These are phyloP conservation scores for Candida tammaniensis DNA, from an alignment of 805 yeast species.

Conservation along the genomic window DNA sequence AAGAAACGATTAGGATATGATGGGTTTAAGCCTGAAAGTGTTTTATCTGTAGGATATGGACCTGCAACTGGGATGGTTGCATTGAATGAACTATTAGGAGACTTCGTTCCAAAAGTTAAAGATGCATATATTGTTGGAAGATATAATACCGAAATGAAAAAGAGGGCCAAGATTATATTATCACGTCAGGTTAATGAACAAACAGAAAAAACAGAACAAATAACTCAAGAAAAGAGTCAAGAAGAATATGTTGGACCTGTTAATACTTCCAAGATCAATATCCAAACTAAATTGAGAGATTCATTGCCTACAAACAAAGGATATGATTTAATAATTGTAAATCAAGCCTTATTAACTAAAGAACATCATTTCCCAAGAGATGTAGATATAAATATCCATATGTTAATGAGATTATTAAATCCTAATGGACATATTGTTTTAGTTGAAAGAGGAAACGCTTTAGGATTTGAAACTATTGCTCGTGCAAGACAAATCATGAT, in stretches of 20 bases:
- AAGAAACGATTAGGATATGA: slow-evolving; percentile 54
- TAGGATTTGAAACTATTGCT: slow-evolving; percentile 85
- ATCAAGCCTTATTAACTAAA: slow-evolving; percentile 69
- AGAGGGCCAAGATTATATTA: slow-evolving; percentile 72
- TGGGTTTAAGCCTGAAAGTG: slow-evolving; percentile 58
- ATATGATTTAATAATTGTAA: slow-evolving; percentile 81
- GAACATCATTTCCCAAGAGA: slow-evolving; percentile 64
- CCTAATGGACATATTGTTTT: slow-evolving; percentile 81
- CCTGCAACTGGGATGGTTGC: slow-evolving; percentile 93
- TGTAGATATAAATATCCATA: slow-evolving; percentile 65
- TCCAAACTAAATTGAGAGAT: slow-evolving; percentile 55
- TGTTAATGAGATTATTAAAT: slow-evolving; percentile 55
- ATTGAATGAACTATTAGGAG: slow-evolving; percentile 76
- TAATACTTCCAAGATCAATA: slow-evolving; percentile 52
- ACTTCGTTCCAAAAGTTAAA: slow-evolving; percentile 58
- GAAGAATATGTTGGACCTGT: slow-evolving; percentile 43
- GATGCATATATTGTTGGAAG: slow-evolving; percentile 73
- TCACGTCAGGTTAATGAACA: slow-evolving; percentile 61
- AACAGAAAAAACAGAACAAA: slow-evolving; percentile 3
- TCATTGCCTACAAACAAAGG: slow-evolving; percentile 49
- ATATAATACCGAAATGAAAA: slow-evolving; percentile 59
- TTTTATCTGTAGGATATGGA: slow-evolving; percentile 83
- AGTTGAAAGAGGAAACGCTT: slow-evolving; percentile 84
- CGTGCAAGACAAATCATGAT: slow-evolving; percentile 86
- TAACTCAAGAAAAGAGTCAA: background rate